Evolutionary conservation across 345 rosid species (phyloP), one percentile per base, ranked within the genome.

Genomic region (Corchorus olitorius): DNA sequence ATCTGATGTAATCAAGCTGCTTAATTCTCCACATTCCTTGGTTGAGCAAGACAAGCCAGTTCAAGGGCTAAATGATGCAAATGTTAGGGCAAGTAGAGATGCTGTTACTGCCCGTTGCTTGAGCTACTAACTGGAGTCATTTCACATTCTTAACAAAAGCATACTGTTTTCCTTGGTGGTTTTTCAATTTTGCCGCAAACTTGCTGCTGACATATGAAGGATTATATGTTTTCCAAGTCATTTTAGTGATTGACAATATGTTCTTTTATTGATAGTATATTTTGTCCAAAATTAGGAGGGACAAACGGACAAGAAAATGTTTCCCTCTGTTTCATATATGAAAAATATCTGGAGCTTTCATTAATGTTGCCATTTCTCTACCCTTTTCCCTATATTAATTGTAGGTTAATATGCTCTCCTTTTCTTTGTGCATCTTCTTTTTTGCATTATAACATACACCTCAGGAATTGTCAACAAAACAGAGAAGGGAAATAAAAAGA

Each of bases 21-120:
- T 68, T 49, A 13, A 72, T 72, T 55, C 52, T 55, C 75, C 63
- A 37, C 55, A 55, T 54, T 72, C 64, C 52, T 35, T 41, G 64
- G 50, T 62, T 13, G 35, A 35, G 63, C 14, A 55, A 39, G 75
- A 37, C 75, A 72, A 55, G 37, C 3, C 64, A 20, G 35, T 39
- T 14, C 75, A 55, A 55, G 37, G 11, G 52, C n/a, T 39, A 17
- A 72, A 54, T 50, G 64, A 54, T 34, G 49, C 75, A 72, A 41
- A 56, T 39, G 37, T 33, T 22, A 72, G 52, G 64, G 39, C 52
- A 34, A 0, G 52, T 52, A 35, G 15, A 6, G 54, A 54, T n/a
- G 63, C 75, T 71, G 63, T 19, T 71, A 35, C 74, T 35, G 33
- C 46, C 5, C 4, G 53, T 56, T 54, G 75, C 65, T 55, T 72